Evolutionary conservation across 495 filamentous ascomycete species (phyloP).

Genomic region (Penicillium nucicola): DNA sequence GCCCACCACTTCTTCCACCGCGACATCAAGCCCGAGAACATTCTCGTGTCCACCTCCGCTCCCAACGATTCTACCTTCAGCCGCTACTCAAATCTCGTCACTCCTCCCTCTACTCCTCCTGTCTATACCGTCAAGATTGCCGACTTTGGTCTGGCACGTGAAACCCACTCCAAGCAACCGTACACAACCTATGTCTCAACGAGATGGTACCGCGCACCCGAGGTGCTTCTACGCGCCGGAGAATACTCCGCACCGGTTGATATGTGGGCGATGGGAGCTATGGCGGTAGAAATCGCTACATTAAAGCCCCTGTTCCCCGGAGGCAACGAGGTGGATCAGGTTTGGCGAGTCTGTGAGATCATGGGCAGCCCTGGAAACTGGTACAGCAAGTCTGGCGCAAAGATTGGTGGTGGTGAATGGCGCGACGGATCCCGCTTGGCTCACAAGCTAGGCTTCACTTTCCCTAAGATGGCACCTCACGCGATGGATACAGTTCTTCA

Average conservation of each 20-base stretch:
- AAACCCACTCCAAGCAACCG: slow-evolving; percentile 91
- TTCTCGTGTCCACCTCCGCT: slow-evolving; percentile 90
- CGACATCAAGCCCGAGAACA: slow-evolving; percentile 99
- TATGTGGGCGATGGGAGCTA: slow-evolving; percentile 98
- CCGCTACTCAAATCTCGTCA: slow-evolving; percentile 89
- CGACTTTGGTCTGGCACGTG: slow-evolving; percentile 96
- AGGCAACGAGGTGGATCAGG: slow-evolving; percentile 97
- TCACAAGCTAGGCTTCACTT: slow-evolving; percentile 95
- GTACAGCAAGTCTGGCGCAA: slow-evolving; percentile 84
- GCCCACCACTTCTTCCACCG: slow-evolving; percentile 97
- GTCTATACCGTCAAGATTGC: slow-evolving; percentile 97
- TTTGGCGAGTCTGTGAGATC: slow-evolving; percentile 98
- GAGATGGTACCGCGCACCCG: slow-evolving; percentile 95
- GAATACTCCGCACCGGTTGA: slow-evolving; percentile 98
- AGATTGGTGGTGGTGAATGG: slow-evolving; percentile 97
- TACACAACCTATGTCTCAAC: slow-evolving; percentile 99
- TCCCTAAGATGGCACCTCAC: slow-evolving; percentile 98
- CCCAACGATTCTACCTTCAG: slow-evolving; percentile 82
- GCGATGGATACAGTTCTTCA: slow-evolving; percentile 93
- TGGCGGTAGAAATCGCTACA: slow-evolving; percentile 98
- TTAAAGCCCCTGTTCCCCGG: slow-evolving; percentile 97
- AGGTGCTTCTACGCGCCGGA: slow-evolving; percentile 90
- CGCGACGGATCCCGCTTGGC: slow-evolving; percentile 89
- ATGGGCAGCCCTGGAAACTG: slow-evolving; percentile 99
- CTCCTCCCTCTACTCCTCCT: slow-evolving; percentile 90